Evolutionary conservation across 306 rosid genomes (phyloP).

Genomic region (Aeschynomene evenia): DNA sequence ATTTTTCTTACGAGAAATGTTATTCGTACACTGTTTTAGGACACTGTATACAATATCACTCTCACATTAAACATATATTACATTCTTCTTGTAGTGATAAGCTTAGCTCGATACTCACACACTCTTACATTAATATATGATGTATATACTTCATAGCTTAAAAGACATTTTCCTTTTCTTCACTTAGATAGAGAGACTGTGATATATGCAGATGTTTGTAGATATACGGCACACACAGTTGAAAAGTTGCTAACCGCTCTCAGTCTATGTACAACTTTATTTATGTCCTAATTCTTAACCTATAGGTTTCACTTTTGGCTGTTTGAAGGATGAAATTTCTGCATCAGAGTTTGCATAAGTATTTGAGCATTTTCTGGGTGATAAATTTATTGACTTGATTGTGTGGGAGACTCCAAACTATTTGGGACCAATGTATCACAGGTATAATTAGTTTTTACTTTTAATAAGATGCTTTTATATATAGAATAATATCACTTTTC

Average conservation of each 20-base stretch:
- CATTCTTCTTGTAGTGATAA: no score
- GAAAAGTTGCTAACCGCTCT: not conserved
- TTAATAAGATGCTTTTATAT: not conserved
- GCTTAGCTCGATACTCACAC: no score
- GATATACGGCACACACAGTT: not conserved
- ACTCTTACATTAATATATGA: no score
- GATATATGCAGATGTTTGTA: not conserved
- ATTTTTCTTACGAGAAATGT: not conserved
- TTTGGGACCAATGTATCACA: slow-evolving; percentile 50
- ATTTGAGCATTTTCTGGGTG: slow-evolving; percentile 32
- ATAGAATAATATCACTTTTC: no score
- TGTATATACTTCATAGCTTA: no score
- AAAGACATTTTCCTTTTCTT: not conserved
- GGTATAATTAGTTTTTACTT: slow-evolving; percentile 31
- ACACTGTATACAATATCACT: no score
- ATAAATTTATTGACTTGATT: slow-evolving; percentile 39
- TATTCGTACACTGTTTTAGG: no score
- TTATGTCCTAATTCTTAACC: slow-evolving; percentile 24
- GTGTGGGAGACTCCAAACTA: slow-evolving; percentile 28
- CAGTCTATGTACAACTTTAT: not conserved
- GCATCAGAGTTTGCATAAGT: slow-evolving; percentile 35
- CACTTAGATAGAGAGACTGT: not conserved
- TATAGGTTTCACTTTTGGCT: slow-evolving; percentile 6
- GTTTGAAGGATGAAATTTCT: slow-evolving; percentile 43
- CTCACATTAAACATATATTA: no score